These are phyloP conservation scores for Leucocoprinus sp. DNA, from an alignment of 768 basidiomycete species.

Conservation along the genomic window DNA sequence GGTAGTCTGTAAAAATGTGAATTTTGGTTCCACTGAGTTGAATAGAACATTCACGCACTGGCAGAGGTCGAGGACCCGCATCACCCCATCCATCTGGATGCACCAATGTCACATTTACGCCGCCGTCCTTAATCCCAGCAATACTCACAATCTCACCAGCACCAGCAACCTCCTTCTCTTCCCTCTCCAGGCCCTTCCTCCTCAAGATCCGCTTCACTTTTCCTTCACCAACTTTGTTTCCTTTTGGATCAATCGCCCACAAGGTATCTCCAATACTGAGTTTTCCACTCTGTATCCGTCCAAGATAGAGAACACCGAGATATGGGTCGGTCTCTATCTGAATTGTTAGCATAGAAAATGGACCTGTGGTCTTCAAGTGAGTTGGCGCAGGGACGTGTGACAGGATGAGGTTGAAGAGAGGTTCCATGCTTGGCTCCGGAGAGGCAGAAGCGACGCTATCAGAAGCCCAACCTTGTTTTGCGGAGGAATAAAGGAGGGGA, in stretches of 20 bases:
- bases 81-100: conserved; percentile 37
- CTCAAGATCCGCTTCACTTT: conserved; percentile 40
- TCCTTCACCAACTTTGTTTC: conserved; percentile 40
- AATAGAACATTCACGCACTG: conserved; percentile 22
- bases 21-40: conserved; percentile 3
- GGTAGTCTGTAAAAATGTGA: conserved; percentile 24
- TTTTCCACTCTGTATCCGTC: conserved; percentile 35
- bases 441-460: conserved; percentile 17
- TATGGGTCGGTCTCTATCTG: conserved; percentile 45
- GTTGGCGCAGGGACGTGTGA: conserved; percentile 33
- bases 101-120: conserved; percentile 38
- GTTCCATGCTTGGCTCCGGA: conserved; percentile 27
- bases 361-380: conserved; percentile 27
- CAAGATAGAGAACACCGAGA: conserved; percentile 40
- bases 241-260: conserved; percentile 30
- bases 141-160: conserved; percentile 44
- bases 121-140: conserved; percentile 39
- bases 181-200: conserved; percentile 30
- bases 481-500: conserved; percentile 41
- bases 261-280: conserved; percentile 32
- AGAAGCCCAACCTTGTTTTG: conserved; percentile 43
- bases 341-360: conserved; percentile 45
- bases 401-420: conserved; percentile 39
- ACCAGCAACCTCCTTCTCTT: conserved; percentile 35
- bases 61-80: conserved; percentile 30